A percentile compares a stretch with the other conserved stretches of the same genome.
phyloP scores from a whole-genome alignment of 2,329 filamentous ascomycete species.

The Laburnicola sp. region DNA sequence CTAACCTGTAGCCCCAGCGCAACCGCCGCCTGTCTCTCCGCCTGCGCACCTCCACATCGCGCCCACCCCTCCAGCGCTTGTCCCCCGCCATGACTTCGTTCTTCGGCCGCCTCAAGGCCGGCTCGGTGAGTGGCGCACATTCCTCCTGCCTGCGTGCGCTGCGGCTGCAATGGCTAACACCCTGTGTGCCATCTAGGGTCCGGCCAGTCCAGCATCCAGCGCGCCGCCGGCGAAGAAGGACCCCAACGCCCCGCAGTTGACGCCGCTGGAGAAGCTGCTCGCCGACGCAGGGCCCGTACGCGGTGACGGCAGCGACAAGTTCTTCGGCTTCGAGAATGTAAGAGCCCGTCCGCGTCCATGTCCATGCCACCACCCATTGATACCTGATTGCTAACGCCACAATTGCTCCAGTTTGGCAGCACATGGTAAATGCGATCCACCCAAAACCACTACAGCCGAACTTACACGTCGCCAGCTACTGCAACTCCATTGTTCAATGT shows the following conservation, averaged over 20 bases:
- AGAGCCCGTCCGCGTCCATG: conserved; percentile 44
- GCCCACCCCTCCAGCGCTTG: conserved; percentile 13
- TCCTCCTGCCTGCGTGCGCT: conserved; percentile 7
- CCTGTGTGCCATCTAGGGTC: conserved; percentile 43
- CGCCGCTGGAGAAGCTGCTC: conserved; percentile 73
- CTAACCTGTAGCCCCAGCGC: conserved; percentile 7
- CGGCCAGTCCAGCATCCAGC: conserved; percentile 51
- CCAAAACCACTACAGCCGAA: conserved; percentile 8
- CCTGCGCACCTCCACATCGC: conserved; percentile 13
- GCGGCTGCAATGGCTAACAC: conserved; percentile 25
- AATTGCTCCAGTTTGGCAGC: conserved; percentile 76
- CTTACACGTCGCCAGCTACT: conserved; percentile 68
- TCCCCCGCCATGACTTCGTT: conserved; percentile 53
- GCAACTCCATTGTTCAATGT: conserved; percentile 96
- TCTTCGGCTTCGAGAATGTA: conserved; percentile 98
- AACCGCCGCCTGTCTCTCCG: conserved; percentile 12
- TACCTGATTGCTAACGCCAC: conserved; percentile 26
- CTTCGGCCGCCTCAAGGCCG: conserved; percentile 58
- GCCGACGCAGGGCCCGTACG: conserved; percentile 81
- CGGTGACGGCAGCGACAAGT: conserved; percentile 92
- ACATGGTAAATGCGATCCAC: conserved; percentile 70
- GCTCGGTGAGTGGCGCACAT: conserved; percentile 46
- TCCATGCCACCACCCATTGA: conserved; percentile 1
- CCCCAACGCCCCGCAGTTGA: conserved; percentile 58
- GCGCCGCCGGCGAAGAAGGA: conserved; percentile 62